Base-by-base conservation (phyloP, 441 rosid genomes). In the Arabidopsis lyrata region DNA sequence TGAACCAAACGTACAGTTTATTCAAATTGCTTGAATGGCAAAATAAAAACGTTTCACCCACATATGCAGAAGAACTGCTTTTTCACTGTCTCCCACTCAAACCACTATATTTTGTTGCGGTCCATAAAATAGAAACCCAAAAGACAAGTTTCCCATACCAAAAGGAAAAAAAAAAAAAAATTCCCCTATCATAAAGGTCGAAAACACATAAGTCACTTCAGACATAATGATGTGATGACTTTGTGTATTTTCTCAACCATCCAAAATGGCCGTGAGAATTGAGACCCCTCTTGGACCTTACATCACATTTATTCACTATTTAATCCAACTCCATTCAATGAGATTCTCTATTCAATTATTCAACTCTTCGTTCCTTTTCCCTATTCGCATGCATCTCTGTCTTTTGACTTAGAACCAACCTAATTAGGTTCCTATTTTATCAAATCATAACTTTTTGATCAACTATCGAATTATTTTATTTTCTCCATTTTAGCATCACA, bases 181-280 rank as follows among this genome's bases (percentile, higher is more conserved):
- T 47, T 66, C 12, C 3, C 47, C 27, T 32, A 41, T 39, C 20
- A 62, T 60, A 72, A 32, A 75, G 56, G 56, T 68, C 41, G 53
- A 50, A 44, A 68, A 54, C 22, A 75, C 65, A 63, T 27, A 59
- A 68, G 74, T 62, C 70, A 75, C 53, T 54, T 34, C 6, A 68
- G 53, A 75, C 59, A 75, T 45, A 68, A 68, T 75, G 70, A 68
- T 62, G 59, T 61, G 79, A 68, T 62, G 45, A 75, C 71, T 69
- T 75, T 67, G 41, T 68, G 52, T 44, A 62, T 29, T 45, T 54
- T 62, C 75, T 62, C 52, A 35, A 39, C 74, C 79, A 62, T 62
- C 75, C 75, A 75, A 62, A 68, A 45, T 75, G 74, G 70, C 59
- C 27, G 10, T 6, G 62, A 18, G 48, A 58, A 74, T 4, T 15